These are phyloP conservation scores for Pistacia integerrima DNA, from an alignment of 345 rosid genomes.

Conservation along the genomic window DNA sequence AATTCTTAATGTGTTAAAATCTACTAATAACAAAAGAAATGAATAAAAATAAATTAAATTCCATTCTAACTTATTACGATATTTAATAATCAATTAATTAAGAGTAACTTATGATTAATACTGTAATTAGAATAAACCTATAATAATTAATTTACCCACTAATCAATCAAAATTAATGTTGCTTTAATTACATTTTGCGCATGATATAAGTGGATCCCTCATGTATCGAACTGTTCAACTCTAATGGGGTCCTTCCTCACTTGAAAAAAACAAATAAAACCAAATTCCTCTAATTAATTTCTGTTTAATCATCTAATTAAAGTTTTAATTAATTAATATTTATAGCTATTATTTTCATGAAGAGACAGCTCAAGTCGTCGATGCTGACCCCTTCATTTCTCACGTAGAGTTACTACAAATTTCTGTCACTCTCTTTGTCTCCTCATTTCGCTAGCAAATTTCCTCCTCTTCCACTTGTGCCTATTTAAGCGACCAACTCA, in stretches of 20 bases:
- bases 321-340: too few species aligned
- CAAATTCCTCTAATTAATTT: not conserved
- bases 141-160: not conserved
- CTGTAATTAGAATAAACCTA: not conserved
- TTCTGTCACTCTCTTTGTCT: slow-evolving; percentile 36
- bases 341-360: slow-evolving; percentile 21
- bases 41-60: too few species aligned
- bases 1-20: too few species aligned
- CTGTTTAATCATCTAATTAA: too few species aligned
- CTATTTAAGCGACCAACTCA: slow-evolving; percentile 30
- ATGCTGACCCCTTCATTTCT: slow-evolving; percentile 38
- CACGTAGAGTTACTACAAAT: slow-evolving; percentile 42
- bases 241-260: not conserved
- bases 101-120: too few species aligned
- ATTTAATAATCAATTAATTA: too few species aligned
- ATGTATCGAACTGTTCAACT: not conserved
- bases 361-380: slow-evolving; percentile 45
- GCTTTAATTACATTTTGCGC: not conserved
- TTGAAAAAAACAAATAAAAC: not conserved
- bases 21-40: too few species aligned
- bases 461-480: not conserved
- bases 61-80: too few species aligned
- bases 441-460: not conserved
- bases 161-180: not conserved
- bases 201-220: slow-evolving; percentile 21